Evolutionary conservation across 306 rosid species (phyloP), one percentile per base, ranked within the genome.

Genomic region (Pterocarpus macrocarpus): DNA sequence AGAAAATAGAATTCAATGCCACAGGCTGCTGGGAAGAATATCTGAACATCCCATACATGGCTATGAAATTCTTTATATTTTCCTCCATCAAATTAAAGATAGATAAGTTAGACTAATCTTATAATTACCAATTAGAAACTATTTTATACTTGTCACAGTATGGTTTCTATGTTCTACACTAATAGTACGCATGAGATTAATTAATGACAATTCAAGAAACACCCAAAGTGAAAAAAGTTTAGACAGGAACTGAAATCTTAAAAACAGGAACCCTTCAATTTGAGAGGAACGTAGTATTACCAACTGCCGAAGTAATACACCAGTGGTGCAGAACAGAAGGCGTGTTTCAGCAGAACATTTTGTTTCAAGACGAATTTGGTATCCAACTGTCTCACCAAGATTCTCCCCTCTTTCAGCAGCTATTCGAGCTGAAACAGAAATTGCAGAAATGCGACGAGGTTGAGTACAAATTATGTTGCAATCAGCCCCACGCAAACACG

Each of bases 401-500:
- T 59, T 83, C 82, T 93, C 99, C 65, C 97, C 99, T 84, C 97
- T 89, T 86, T 95, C 99, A 52, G 97, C 83, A 71, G 95, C 86
- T 87, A 95, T 86, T 82, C 94, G 97, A 78, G 98, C 89, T 69
- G 99, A 91, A 85, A 95, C 99, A 78, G 99, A 95, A 62, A 95
- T 92, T 59, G 99, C 99, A 88, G 99, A 95, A 71, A 95, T 92
- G 39, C 97, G 97, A 22, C 99, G 97, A 86, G 99, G 99, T 80
- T 95, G 99, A 69, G 99, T 95, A 87, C 97, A 93, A 76, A 95
- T 88, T 75, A 95, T 88, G 83, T 88, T 82, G 87, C 99, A 95
- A 58, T 85, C 89, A 73, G 97, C 91, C 84, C 99, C 99, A 64
- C 87, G 92, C 69, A 89, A 71, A 82, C 77, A 49, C 3, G 89